Evolutionary conservation across 2,329 filamentous ascomycete species (phyloP), one percentile per base, ranked within the genome.

Genomic region (Colletotrichum lindemuthianum): DNA sequence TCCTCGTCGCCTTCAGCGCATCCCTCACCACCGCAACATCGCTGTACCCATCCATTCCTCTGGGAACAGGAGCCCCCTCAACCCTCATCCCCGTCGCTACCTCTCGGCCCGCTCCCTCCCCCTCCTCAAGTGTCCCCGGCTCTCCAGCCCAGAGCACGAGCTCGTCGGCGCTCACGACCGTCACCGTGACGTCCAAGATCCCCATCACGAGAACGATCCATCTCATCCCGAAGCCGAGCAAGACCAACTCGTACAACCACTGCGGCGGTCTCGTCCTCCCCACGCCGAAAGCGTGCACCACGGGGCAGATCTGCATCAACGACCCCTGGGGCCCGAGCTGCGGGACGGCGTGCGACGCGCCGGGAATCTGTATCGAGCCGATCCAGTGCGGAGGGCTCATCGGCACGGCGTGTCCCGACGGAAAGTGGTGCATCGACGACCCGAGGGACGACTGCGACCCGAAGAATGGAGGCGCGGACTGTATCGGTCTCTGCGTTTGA

Each of bases 261-360:
- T 79, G 77, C 59, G 77, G 77, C 8, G 76, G 77, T 24, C 24
- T 24, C 6, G 67, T 70, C 48, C 67, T 65, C 2, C 9, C 64
- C 12, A 60, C 63, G 10, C 75, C 75, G 7, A 53, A 61, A 1
- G 49, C 60, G 0, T 79, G 76, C 67, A 61, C 68, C 36, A 59
- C 60, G 15, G 67, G 68, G 10, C 67, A 67, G 2, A 59, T 66
- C 2, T 79, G 77, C 56, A 61, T 71, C 12, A 70, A 78, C 59
- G 76, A 79, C 33, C 76, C 77, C 10, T 72, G 76, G 41, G 50
- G 37, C 6, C 9, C 69, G 68, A 36, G 63, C 32, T 78, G 76
- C 45, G 76, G 76, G 8, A 67, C 76, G 71, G 73, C 76, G 4
- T 78, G 76, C 57, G 76, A 78, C 45, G 55, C 16, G 7, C 72